A percentile compares a stretch with the other conserved stretches of the same genome.
These are phyloP conservation scores for Cadophora sp. DNA, from an alignment of 2,329 filamentous ascomycete species.

Conservation along the genomic window DNA sequence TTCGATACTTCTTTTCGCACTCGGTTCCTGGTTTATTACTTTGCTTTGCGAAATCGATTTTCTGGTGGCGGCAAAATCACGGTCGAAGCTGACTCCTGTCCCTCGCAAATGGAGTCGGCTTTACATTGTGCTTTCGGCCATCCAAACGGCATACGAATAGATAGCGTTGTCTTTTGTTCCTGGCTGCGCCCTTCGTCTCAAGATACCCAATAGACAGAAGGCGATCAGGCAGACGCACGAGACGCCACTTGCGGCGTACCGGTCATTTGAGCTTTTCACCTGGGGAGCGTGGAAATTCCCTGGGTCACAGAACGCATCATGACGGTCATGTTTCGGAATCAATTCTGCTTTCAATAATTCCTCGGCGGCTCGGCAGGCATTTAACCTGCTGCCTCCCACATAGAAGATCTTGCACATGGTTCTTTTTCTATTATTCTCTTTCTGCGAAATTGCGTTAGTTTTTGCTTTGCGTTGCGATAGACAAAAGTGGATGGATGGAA, in stretches of 20 bases:
- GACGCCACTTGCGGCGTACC: slow-evolving; percentile 43
- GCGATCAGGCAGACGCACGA: slow-evolving; percentile 45
- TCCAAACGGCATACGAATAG: slow-evolving; percentile 47
- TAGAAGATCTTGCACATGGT: slow-evolving; percentile 43
- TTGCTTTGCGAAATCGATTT: slow-evolving; percentile 42
- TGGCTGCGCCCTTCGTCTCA: slow-evolving; percentile 42
- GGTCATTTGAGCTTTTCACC: slow-evolving; percentile 44
- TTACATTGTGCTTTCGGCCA: slow-evolving; percentile 41
- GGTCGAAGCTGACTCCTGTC: slow-evolving; percentile 39
- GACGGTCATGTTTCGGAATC: slow-evolving; percentile 45
- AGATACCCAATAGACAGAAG: slow-evolving; percentile 46
- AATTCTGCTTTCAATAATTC: slow-evolving; percentile 30
- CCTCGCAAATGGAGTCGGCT: slow-evolving; percentile 39
- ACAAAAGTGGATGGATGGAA: slow-evolving; percentile 42
- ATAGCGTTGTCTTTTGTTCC: slow-evolving; percentile 48
- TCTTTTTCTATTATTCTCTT: slow-evolving; percentile 26
- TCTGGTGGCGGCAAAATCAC: slow-evolving; percentile 42
- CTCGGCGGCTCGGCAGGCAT: slow-evolving; percentile 37
- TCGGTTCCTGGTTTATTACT: slow-evolving; percentile 25
- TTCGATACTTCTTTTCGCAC: slow-evolving; percentile 28
- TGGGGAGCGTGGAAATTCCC: slow-evolving; percentile 38
- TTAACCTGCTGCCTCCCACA: slow-evolving; percentile 24
- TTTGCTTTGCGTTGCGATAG: slow-evolving; percentile 38
- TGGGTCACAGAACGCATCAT: slow-evolving; percentile 45
- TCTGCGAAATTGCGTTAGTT: slow-evolving; percentile 20